These are phyloP conservation scores for Candida mattraensis DNA, from an alignment of 805 yeast genomes.

Conservation along the genomic window DNA sequence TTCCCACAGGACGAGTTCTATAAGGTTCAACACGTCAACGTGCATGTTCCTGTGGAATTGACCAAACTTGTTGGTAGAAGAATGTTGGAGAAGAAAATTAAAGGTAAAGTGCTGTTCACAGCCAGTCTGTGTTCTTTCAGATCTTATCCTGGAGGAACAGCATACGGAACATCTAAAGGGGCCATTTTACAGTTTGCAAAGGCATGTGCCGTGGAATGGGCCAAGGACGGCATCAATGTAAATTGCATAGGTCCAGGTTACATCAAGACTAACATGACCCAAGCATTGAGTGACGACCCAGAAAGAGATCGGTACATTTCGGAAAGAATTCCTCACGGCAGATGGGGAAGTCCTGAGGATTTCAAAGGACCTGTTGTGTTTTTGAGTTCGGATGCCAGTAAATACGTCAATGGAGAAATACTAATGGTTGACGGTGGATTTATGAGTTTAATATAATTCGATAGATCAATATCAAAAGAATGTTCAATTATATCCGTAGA, in stretches of 20 bases:
- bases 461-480: too few relatives aligned
- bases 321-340: slow-evolving; percentile 43
- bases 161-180: slow-evolving; percentile 45
- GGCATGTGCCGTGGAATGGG: slow-evolving; percentile 46
- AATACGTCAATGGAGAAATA: slow-evolving; percentile 52
- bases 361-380: slow-evolving; percentile 44
- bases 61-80: slow-evolving; percentile 39
- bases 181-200: slow-evolving; percentile 39
- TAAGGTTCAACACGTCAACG: slow-evolving; percentile 41
- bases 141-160: slow-evolving; percentile 39
- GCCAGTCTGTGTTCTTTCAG: slow-evolving; percentile 42
- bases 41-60: slow-evolving; percentile 38
- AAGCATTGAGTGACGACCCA: slow-evolving; percentile 28
- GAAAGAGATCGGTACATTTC: slow-evolving; percentile 30
- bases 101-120: slow-evolving; percentile 44
- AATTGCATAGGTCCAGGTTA: slow-evolving; percentile 54
- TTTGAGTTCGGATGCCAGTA: slow-evolving; percentile 50
- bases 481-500: background rate
- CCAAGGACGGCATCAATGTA: slow-evolving; percentile 43
- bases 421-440: slow-evolving; percentile 58
- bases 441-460: slow-evolving; percentile 31
- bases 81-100: slow-evolving; percentile 32
- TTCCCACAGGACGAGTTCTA: slow-evolving; percentile 40
- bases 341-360: slow-evolving; percentile 52
- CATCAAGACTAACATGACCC: slow-evolving; percentile 47